Percentiles rank a stretch among this genome's conserved stretches.
These are phyloP conservation scores for Orbilia blumenaviensis DNA, from an alignment of 2,329 filamentous ascomycete species.

Conservation along the genomic window DNA sequence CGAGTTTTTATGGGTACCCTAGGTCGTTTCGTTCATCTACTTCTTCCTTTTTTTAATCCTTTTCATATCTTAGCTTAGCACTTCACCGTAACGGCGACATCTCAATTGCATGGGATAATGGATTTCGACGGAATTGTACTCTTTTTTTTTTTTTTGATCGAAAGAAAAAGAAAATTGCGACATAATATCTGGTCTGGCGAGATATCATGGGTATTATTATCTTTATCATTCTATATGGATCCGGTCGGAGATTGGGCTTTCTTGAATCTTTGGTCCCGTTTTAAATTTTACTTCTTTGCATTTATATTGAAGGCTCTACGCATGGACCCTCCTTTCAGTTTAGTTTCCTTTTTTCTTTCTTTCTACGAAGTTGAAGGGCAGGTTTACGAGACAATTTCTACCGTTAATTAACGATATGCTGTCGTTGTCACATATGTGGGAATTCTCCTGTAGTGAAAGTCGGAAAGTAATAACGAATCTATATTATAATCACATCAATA, in stretches of 20 bases:
- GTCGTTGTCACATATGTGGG: too few species aligned
- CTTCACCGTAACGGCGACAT: constrained; percentile 14
- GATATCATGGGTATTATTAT: too few species aligned
- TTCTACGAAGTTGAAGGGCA: too few species aligned
- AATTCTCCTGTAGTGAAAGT: too few species aligned
- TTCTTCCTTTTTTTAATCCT: constrained; percentile 9
- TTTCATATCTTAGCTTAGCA: constrained; percentile 6
- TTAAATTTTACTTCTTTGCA: too few species aligned
- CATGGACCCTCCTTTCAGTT: too few species aligned
- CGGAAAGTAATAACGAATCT: too few species aligned
- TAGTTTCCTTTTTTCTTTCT: neutral
- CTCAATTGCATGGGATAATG: constrained; percentile 11
- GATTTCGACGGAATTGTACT: neutral
- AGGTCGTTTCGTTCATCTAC: neutral
- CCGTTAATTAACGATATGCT: too few species aligned
- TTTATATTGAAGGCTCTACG: too few species aligned
- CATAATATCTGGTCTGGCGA: neutral
- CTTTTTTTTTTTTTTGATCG: neutral
- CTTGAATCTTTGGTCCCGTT: neutral
- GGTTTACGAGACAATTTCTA: too few species aligned
- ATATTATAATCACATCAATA: neutral
- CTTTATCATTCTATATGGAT: neutral
- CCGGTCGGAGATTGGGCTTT: neutral
- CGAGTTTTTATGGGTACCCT: constrained; percentile 9
- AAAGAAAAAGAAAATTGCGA: neutral